A percentile compares a stretch with the other conserved stretches of the same genome.
Conservation (phyloP, 106 monocot species). For the Vanilla planifolia region DNA sequence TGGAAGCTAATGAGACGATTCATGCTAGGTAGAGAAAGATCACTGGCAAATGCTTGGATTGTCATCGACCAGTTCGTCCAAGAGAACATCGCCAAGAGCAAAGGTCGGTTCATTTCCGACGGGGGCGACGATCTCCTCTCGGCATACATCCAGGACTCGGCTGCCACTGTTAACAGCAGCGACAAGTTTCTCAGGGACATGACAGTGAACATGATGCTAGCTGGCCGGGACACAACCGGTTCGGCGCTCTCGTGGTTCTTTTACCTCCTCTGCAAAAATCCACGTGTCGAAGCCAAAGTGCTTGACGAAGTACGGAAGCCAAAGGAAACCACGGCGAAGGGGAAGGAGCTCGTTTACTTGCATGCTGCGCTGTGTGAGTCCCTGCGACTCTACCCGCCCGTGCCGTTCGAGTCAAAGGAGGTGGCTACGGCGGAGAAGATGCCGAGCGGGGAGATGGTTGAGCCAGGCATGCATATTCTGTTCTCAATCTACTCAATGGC, state of each 20-base stretch:
- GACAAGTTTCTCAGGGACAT: slow-evolving; percentile 39
- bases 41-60: slow-evolving; percentile 11
- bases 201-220: slow-evolving; percentile 34
- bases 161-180: not conserved
- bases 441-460: slow-evolving; percentile 33
- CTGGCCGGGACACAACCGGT: slow-evolving; percentile 55
- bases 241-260: slow-evolving; percentile 72
- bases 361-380: slow-evolving; percentile 57
- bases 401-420: slow-evolving; percentile 51
- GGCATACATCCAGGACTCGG: slow-evolving; percentile 13
- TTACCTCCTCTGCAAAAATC: slow-evolving; percentile 43
- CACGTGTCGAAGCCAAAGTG: slow-evolving; percentile 27
- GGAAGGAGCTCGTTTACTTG: slow-evolving; percentile 27
- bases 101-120: too few species aligned
- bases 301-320: slow-evolving; percentile 33
- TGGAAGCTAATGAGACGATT: slow-evolving; percentile 41
- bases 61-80: slow-evolving; percentile 33
- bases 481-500: slow-evolving; percentile 42
- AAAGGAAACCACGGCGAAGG: too few species aligned
- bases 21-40: slow-evolving; percentile 26
- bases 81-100: slow-evolving; percentile 20
- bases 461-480: slow-evolving; percentile 24
- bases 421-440: slow-evolving; percentile 23
- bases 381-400: slow-evolving; percentile 53
- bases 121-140: slow-evolving; percentile 13